These are phyloP conservation scores for Hydrangea macrophylla DNA, from an alignment of 148 eudicot species.

Conservation along the genomic window DNA sequence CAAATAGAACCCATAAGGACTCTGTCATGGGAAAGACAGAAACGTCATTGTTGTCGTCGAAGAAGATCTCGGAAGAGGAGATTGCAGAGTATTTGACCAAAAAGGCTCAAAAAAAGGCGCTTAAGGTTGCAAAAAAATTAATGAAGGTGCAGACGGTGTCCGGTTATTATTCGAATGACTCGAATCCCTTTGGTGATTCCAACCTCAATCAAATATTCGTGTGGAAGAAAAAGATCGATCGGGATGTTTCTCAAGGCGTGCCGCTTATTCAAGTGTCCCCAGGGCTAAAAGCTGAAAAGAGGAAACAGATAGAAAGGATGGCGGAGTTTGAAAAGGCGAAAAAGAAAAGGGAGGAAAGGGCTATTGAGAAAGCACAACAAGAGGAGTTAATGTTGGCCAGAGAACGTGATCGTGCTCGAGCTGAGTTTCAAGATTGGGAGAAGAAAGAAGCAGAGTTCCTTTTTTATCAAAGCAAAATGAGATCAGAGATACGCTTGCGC, in stretches of 20 bases:
- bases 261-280: conserved; percentile 72
- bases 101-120: conserved; percentile 83
- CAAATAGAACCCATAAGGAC: too few species aligned
- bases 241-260: conserved; percentile 62
- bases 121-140: conserved; percentile 73
- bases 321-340: conserved; percentile 77
- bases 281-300: conserved; percentile 70
- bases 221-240: conserved; percentile 88
- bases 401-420: conserved; percentile 85
- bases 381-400: conserved; percentile 93
- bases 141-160: conserved; percentile 59
- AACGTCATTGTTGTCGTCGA: conserved; percentile 11
- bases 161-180: conserved; percentile 77
- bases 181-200: conserved; percentile 90
- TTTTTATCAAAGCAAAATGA: conserved; percentile 92
- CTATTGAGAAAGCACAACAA: conserved; percentile 81
- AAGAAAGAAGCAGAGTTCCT: conserved; percentile 98
- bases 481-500: conserved; percentile 74
- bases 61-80: conserved; percentile 52
- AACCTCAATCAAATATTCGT: conserved; percentile 84
- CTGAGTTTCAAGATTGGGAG: conserved; percentile 93
- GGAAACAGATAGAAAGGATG: too few species aligned
- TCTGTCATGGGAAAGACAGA: conserved; percentile 14
- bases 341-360: too few species aligned
- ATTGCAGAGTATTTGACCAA: conserved; percentile 71